These are phyloP conservation scores for Talaromyces funiculosus DNA, from an alignment of 2,329 filamentous ascomycete species.

Conservation along the genomic window DNA sequence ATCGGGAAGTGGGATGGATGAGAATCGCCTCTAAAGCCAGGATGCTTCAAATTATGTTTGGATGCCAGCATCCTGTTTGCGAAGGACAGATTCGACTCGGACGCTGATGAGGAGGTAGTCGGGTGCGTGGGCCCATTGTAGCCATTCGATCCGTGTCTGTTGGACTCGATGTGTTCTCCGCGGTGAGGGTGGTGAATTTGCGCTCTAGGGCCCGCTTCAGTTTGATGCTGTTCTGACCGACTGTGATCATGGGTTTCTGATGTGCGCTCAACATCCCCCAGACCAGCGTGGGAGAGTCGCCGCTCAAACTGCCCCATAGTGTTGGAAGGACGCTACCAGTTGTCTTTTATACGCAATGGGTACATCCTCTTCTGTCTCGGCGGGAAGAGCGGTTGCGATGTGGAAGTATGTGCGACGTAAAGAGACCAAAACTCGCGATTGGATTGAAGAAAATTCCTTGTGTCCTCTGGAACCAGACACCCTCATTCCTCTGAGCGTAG, in stretches of 20 bases:
- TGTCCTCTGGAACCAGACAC: not conserved
- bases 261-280: conserved; percentile 22
- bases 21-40: conserved; percentile 10
- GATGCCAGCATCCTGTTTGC: conserved; percentile 15
- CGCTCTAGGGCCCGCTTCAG: not conserved
- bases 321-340: conserved; percentile 12
- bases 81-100: conserved; percentile 12
- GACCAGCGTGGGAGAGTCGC: conserved; percentile 25
- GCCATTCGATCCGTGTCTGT: not conserved
- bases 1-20: conserved; percentile 19
- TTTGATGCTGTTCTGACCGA: conserved; percentile 1
- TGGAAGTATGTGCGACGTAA: not conserved
- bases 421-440: not conserved
- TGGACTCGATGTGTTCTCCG: not conserved
- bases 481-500: conserved; percentile 9
- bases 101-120: conserved; percentile 2
- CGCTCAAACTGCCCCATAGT: conserved; percentile 30
- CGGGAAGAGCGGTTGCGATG: conserved; percentile 1
- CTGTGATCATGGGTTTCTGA: not conserved
- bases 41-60: conserved; percentile 5
- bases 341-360: conserved; percentile 4
- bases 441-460: not conserved
- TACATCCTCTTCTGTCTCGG: conserved; percentile 10
- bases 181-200: conserved; percentile 2
- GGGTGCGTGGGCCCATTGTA: not conserved